A percentile compares a stretch with the other conserved stretches of the same genome.
phyloP scores from a whole-genome alignment of 352 stramenopile species.

The Globisporangium spinosum region DNA sequence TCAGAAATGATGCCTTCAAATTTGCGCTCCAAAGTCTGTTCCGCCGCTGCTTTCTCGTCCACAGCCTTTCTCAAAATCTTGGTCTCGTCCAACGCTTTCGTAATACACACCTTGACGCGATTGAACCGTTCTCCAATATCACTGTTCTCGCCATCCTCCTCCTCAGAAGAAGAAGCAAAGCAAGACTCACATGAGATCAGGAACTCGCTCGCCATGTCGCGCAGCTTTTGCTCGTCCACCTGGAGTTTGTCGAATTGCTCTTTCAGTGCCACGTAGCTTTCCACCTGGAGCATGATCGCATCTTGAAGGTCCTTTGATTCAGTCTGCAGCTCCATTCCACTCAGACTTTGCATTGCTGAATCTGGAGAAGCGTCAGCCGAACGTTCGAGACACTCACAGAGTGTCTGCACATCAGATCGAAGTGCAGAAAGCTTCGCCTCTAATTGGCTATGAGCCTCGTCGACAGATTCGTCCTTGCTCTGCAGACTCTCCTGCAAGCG shows the following conservation, averaged over 20 bases:
- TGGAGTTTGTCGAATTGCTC: background rate
- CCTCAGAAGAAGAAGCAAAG: background rate
- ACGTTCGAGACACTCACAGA: background rate
- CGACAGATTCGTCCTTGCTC: constrained; percentile 12
- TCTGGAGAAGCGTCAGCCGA: background rate
- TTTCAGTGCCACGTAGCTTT: background rate
- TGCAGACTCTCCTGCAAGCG: constrained; percentile 22
- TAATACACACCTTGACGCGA: background rate
- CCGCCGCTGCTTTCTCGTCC: background rate
- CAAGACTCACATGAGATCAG: constrained; percentile 2
- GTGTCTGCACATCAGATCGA: constrained; percentile 6
- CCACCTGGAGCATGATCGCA: constrained; percentile 10
- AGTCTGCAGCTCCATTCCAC: background rate
- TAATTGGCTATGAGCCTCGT: constrained; percentile 7
- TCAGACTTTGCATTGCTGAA: background rate
- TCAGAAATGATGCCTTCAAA: background rate
- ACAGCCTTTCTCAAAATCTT: background rate
- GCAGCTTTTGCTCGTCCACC: background rate
- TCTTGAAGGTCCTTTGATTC: constrained; percentile 8
- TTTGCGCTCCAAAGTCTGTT: constrained; percentile 4
- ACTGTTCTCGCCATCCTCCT: background rate
- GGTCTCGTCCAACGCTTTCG: constrained; percentile 1
- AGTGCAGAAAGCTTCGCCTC: background rate
- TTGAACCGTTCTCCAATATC: background rate
- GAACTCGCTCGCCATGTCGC: background rate